These are phyloP conservation scores for Epichloe gansuensis DNA, from an alignment of 2,329 filamentous ascomycete genomes.

Conservation along the genomic window DNA sequence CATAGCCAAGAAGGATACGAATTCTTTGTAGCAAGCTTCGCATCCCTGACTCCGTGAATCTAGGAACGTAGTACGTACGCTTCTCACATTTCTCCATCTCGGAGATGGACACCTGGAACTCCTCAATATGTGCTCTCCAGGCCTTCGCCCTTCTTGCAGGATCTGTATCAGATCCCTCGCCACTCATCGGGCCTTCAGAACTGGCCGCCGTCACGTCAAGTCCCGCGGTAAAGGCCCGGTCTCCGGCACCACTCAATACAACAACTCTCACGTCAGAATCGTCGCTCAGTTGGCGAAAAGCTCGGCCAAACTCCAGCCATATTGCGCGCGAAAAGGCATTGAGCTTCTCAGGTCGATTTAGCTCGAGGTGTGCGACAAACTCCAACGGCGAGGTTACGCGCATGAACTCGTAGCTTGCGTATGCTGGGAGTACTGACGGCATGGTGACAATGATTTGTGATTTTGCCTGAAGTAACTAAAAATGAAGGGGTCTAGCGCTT, in stretches of 20 bases:
- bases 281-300: slow-evolving; percentile 60
- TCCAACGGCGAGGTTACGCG: slow-evolving; percentile 57
- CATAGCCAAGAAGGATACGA: too few species aligned
- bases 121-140: slow-evolving; percentile 55
- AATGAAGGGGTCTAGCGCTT: neutral
- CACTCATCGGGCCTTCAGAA: slow-evolving; percentile 32
- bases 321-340: slow-evolving; percentile 79
- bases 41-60: too few species aligned
- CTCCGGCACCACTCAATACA: slow-evolving; percentile 68
- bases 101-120: slow-evolving; percentile 70
- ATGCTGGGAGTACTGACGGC: slow-evolving; percentile 14
- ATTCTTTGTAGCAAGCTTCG: too few species aligned
- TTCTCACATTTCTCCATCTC: slow-evolving; percentile 81
- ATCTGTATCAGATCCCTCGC: slow-evolving; percentile 31
- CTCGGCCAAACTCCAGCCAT: slow-evolving; percentile 66
- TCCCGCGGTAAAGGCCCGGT: slow-evolving; percentile 73
- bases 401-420: slow-evolving; percentile 52
- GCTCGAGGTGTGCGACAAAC: slow-evolving; percentile 81
- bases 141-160: slow-evolving; percentile 48
- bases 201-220: slow-evolving; percentile 67
- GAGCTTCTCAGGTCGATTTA: slow-evolving; percentile 74
- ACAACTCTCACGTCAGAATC: slow-evolving; percentile 64
- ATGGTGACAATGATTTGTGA: neutral
- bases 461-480: too few species aligned
- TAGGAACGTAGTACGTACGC: slow-evolving; percentile 29